These are phyloP conservation scores for Albatrellus sp. DNA, from an alignment of 1,284 basidiomycete species.

Conservation along the genomic window DNA sequence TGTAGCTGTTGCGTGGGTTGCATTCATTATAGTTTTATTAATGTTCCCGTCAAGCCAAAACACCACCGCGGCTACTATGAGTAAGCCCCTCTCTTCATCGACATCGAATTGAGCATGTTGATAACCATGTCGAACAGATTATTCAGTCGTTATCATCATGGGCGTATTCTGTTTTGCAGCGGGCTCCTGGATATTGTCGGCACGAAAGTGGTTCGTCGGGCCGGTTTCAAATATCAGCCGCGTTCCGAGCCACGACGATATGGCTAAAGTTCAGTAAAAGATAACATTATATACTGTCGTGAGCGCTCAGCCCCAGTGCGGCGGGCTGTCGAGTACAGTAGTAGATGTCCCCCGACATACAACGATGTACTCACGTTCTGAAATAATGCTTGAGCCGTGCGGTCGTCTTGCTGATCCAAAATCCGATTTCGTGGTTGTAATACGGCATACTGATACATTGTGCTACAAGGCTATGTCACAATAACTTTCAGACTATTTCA, in stretches of 20 bases:
- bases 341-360: too few relatives aligned
- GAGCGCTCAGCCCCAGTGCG: not conserved
- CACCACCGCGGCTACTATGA: slow-evolving; percentile 40
- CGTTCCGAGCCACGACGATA: slow-evolving; percentile 9
- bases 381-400: too few relatives aligned
- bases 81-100: slow-evolving; percentile 23
- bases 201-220: slow-evolving; percentile 58
- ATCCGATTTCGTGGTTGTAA: too few relatives aligned
- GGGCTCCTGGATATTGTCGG: slow-evolving; percentile 52
- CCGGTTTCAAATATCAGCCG: slow-evolving; percentile 39
- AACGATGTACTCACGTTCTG: not conserved
- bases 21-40: slow-evolving; percentile 47
- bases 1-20: slow-evolving; percentile 53
- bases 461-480: not conserved
- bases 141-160: slow-evolving; percentile 53
- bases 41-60: slow-evolving; percentile 40
- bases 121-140: slow-evolving; percentile 29
- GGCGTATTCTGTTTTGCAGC: slow-evolving; percentile 52
- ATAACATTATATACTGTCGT: too few relatives aligned
- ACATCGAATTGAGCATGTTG: not conserved
- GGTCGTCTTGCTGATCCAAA: too few relatives aligned
- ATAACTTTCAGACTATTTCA: slow-evolving; percentile 1
- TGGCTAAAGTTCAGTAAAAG: not conserved
- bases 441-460: not conserved
- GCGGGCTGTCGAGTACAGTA: not conserved